phyloP scores from a whole-genome alignment of 1,139 yeast genomes.

The Yamadazyma taylorii region DNA sequence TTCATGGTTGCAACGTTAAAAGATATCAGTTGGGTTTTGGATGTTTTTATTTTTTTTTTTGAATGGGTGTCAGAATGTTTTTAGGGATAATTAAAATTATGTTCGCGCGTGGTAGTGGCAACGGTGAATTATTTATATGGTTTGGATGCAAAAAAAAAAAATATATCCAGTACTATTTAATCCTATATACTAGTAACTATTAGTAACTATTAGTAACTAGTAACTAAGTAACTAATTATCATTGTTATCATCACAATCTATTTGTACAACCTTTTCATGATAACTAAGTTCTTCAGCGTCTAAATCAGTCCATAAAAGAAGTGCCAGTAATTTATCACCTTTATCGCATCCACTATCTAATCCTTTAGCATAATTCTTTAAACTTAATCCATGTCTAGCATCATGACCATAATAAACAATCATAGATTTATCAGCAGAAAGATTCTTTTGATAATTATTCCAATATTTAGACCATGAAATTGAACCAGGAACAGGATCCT shows the following conservation, averaged over 20 bases:
- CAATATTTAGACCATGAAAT: conserved; percentile 68
- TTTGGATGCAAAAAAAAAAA: not conserved
- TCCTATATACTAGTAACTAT: too few relatives aligned
- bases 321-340: conserved; percentile 70
- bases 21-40: conserved; percentile 6
- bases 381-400: conserved; percentile 72
- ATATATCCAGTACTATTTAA: too few relatives aligned
- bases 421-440: conserved; percentile 24
- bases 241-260: conserved; percentile 16
- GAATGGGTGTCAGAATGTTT: conserved; percentile 6
- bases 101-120: too few relatives aligned
- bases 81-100: too few relatives aligned
- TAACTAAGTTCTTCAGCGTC: conserved; percentile 14
- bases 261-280: conserved; percentile 27
- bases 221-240: not conserved
- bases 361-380: conserved; percentile 69
- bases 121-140: too few relatives aligned
- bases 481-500: conserved; percentile 49
- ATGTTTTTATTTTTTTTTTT: conserved; percentile 8
- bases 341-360: conserved; percentile 80
- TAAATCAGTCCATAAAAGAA: conserved; percentile 45
- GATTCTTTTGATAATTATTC: conserved; percentile 49
- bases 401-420: conserved; percentile 87
- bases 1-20: not conserved
- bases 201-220: not conserved